phyloP scores from a whole-genome alignment of 352 stramenopile species.

The Pythium guiyangense region DNA sequence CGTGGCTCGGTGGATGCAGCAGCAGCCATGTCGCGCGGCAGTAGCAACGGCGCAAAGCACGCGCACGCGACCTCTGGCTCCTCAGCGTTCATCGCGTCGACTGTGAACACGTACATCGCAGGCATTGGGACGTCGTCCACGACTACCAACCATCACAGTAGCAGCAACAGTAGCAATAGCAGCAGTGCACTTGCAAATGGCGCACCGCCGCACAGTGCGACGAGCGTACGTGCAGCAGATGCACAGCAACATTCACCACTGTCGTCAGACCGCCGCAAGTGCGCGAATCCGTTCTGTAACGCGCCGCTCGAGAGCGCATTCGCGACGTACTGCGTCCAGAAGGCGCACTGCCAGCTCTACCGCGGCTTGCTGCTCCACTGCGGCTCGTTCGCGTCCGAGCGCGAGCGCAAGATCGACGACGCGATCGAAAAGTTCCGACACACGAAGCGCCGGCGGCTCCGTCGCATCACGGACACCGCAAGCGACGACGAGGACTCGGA shows the following conservation, averaged over 20 bases:
- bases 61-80: not conserved
- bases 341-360: constrained; percentile 46
- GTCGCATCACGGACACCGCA: constrained; percentile 17
- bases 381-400: constrained; percentile 21
- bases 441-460: constrained; percentile 9
- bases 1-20: too few relatives aligned
- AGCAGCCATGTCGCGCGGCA: too few relatives aligned
- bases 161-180: not conserved
- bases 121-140: constrained; percentile 4
- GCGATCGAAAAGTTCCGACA: constrained; percentile 6
- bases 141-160: constrained; percentile 6
- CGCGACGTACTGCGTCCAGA: constrained; percentile 41
- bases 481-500: not conserved
- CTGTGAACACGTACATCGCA: constrained; percentile 12
- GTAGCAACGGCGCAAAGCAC: not conserved
- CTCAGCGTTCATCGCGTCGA: constrained; percentile 6
- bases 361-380: constrained; percentile 51
- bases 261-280: constrained; percentile 5
- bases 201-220: not conserved
- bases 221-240: too few relatives aligned
- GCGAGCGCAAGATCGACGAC: constrained; percentile 10
- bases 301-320: constrained; percentile 31
- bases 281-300: constrained; percentile 56
- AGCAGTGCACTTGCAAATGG: not conserved
- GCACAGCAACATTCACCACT: too few relatives aligned